Evolutionary conservation across 257 asterid genomes (phyloP), one percentile per base, ranked within the genome.

Genomic region (Verbascum thapsus): DNA sequence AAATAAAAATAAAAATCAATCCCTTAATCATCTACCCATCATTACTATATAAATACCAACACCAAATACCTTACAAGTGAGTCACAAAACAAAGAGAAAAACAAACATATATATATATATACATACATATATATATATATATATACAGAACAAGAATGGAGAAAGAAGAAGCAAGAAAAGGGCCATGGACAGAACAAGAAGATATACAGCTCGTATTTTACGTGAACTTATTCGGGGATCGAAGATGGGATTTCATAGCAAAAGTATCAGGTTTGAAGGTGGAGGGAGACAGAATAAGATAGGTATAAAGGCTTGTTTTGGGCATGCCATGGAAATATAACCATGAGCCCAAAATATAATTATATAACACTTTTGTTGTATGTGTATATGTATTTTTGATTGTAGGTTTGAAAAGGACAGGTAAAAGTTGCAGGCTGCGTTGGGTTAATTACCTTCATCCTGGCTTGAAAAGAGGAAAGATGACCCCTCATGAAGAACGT

Each of bases 231-330:
- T 88, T 88, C 13, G 98, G 96, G 9, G 98, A 91, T 26, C 89
- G 98, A 1, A 86, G 98, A 30, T 91, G 97, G 97, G 96, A 90
- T 75, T 90, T 90, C 91, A 77, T 90, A 74, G 95, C 98, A 0
- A 85, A 87, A 82, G 96, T 91, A 41, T 91, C 98, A 91, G 98
- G 98, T 91, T 91, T 91, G 98, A 81, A 84, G 95, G 96, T 86
- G 96, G 98, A 74, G 98, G 98, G 98, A 83, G 98, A 88, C 73
- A 64, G 72, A 58, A 64, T 56, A 58, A 26, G 32, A 71, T 79
- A 84, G 98, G 96, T 91, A n/a, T n/a, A n/a, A n/a, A 91, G 85
- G 91, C 78, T 74, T 90, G 76, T 78, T 82, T 77, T 62, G 88
- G 88, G 95, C 96, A 88, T 78, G 80, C 74, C 71, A 41, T 53